These are phyloP conservation scores for Dactylellina sp. DNA, from an alignment of 2,329 filamentous ascomycete genomes.

Conservation along the genomic window DNA sequence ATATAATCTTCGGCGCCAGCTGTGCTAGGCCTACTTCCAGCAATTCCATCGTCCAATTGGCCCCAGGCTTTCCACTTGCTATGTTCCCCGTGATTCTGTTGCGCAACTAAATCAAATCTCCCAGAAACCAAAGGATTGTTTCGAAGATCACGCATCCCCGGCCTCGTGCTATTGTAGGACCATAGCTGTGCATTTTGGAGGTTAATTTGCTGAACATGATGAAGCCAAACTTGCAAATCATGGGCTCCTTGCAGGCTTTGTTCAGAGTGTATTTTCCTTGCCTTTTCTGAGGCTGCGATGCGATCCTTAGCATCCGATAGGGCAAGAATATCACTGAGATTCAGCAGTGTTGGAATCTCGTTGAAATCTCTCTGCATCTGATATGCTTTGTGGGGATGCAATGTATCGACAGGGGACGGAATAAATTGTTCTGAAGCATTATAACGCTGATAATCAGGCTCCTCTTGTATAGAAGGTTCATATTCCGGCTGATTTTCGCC, in stretches of 20 bases:
- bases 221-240: conserved; percentile 53
- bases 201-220: conserved; percentile 47
- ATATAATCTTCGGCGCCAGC: conserved; percentile 46
- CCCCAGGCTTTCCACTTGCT: conserved; percentile 45
- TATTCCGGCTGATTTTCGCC: conserved; percentile 45
- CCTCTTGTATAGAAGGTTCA: conserved; percentile 51
- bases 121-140: conserved; percentile 46
- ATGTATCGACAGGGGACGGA: conserved; percentile 45
- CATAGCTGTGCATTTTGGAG: conserved; percentile 48
- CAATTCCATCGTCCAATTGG: conserved; percentile 41
- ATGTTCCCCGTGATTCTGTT: conserved; percentile 14
- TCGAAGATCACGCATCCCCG: conserved; percentile 50
- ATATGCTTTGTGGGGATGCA: conserved; percentile 32
- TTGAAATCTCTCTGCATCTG: conserved; percentile 41
- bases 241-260: conserved; percentile 32
- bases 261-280: conserved; percentile 43
- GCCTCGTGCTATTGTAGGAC: conserved; percentile 42
- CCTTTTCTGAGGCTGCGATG: conserved; percentile 52
- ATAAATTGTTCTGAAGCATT: conserved; percentile 44
- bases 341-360: conserved; percentile 49
- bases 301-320: conserved; percentile 51
- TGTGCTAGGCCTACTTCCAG: conserved; percentile 54
- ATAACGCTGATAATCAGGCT: conserved; percentile 42
- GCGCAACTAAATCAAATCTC: conserved; percentile 27
- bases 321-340: conserved; percentile 52